phyloP scores from a whole-genome alignment of 495 filamentous ascomycete species.

The Xanthoparmelia taractica region DNA sequence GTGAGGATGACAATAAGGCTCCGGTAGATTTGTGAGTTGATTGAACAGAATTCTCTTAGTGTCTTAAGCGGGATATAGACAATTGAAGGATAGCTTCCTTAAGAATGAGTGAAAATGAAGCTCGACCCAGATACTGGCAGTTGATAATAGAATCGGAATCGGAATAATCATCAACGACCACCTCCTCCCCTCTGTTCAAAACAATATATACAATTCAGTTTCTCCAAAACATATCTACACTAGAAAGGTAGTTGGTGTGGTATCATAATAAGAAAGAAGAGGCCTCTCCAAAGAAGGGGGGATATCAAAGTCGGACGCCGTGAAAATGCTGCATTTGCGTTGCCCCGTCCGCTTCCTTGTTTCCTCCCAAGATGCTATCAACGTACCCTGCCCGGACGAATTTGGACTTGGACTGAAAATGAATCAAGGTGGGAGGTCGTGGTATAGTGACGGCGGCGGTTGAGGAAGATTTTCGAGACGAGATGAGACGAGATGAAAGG shows the following conservation, averaged over 20 bases:
- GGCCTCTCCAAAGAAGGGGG: too few species aligned
- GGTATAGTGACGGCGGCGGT: not conserved
- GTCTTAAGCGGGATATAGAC: too few species aligned
- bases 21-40: not conserved
- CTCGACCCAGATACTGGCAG: too few species aligned
- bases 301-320: not conserved
- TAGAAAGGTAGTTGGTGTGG: constrained; percentile 3
- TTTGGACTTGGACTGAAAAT: not conserved
- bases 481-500: not conserved
- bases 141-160: too few species aligned
- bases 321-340: not conserved
- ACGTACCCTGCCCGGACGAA: constrained; percentile 8
- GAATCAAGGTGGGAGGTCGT: not conserved
- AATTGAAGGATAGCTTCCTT: too few species aligned
- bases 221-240: constrained; percentile 2
- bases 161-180: not conserved
- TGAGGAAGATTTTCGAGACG: not conserved
- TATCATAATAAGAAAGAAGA: constrained; percentile 1
- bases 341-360: not conserved
- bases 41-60: too few species aligned
- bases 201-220: constrained; percentile 11
- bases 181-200: too few species aligned
- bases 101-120: too few species aligned
- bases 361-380: not conserved
- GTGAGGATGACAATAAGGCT: not conserved